These are phyloP conservation scores for Hemisphaericaspora subhashii DNA, from an alignment of 1,139 yeast species.

Conservation along the genomic window DNA sequence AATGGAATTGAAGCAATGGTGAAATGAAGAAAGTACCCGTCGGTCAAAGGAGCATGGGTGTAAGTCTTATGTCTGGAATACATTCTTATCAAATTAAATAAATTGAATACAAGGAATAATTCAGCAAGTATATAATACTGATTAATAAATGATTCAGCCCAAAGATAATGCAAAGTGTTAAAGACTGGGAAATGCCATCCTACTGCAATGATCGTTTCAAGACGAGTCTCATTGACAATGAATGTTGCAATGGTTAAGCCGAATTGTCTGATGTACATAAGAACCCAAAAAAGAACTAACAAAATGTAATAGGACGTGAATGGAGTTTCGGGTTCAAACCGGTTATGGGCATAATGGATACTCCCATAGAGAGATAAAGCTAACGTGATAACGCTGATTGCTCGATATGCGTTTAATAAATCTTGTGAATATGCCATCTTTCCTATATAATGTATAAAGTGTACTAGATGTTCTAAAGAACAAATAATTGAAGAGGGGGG, in stretches of 20 bases:
- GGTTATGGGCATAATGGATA: conserved; percentile 46
- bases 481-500: too few relatives aligned
- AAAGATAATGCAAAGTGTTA: conserved; percentile 57
- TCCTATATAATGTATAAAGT: too few relatives aligned
- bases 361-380: conserved; percentile 55
- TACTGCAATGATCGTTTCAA: conserved; percentile 33
- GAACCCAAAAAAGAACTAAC: conserved; percentile 57
- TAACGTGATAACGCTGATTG: conserved; percentile 50
- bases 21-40: conserved; percentile 62
- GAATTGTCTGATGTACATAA: conserved; percentile 53
- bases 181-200: conserved; percentile 65
- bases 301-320: conserved; percentile 61
- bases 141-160: conserved; percentile 61
- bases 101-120: conserved; percentile 53
- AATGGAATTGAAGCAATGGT: conserved; percentile 70
- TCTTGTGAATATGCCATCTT: conserved; percentile 12
- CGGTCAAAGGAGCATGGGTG: conserved; percentile 44
- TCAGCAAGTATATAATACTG: conserved; percentile 58
- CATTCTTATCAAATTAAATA: conserved; percentile 55
- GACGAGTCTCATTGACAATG: conserved; percentile 37
- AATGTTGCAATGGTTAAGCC: conserved; percentile 54
- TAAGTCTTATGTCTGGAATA: conserved; percentile 65
- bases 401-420: conserved; percentile 30
- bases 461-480: too few relatives aligned
- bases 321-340: conserved; percentile 50